Evolutionary conservation across 2,329 filamentous ascomycete species (phyloP), one percentile per base, ranked within the genome.

Genomic region (Phoma herbarum): DNA sequence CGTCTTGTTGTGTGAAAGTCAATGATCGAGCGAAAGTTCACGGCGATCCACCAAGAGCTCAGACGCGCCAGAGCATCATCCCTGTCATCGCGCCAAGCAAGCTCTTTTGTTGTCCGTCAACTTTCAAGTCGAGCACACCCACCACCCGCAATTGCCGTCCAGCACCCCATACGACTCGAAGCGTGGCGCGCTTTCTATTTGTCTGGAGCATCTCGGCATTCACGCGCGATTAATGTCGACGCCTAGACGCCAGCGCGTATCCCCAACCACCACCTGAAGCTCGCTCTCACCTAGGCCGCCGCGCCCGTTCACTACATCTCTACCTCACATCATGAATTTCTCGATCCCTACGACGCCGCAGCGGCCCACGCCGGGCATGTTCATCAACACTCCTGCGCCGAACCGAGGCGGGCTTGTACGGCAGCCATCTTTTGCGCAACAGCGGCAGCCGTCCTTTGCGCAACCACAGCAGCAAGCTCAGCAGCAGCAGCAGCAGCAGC

Each of bases 331-430:
- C 56, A 75, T 75, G 71, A 67, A 71, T 14, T 69, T 71, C 58
- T 64, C 68, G 52, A 64, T 68, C 61, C 64, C 73, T 45, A 69
- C 73, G 66, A 77, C 91, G 56, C 91, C 91, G 37, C 84, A 89
- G 79, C 87, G 90, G 69, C 86, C 86, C 61, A 82, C 92, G 46
- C 91, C 91, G 43, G 91, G 91, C 80, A 88, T 88, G 70, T 94
- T 89, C 73, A 79, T 92, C 71, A 86, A 89, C 69, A 94, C 91
- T 22, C 91, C 91, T 46, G 90, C 88, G 56, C 81, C 76, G 16
- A 72, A 73, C 42, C 66, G 76, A 48, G 75, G 66, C 26, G 63
- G 64, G 39, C 61, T 74, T 43, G 64, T 69, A 46, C 63, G 72
- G 43, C 58, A 63, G 39, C 55, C 68, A 4, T 72, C 72, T 18